Percentiles rank a stretch among this genome's conserved stretches.
Evolutionary conservation across 805 yeast species (phyloP).

Genomic region (Nakazawaea siamensis): DNA sequence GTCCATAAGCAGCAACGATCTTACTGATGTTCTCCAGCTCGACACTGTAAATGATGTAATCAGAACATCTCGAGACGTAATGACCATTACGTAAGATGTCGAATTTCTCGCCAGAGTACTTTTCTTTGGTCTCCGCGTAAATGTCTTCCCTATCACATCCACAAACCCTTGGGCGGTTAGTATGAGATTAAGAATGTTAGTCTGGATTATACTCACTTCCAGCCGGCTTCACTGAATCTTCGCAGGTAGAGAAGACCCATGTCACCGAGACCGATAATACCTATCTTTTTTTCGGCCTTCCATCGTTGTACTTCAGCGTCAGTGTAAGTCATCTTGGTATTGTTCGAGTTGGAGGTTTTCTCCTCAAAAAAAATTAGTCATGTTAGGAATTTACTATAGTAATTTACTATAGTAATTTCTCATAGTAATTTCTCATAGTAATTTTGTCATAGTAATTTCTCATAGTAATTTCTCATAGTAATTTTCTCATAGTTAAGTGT

Average conservation of each 20-base stretch:
- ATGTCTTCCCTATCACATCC: conserved; percentile 79
- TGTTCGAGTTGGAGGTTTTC: too few relatives aligned
- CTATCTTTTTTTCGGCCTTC: conserved; percentile 51
- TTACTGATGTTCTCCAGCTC: conserved; percentile 80
- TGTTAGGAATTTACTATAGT: too few relatives aligned
- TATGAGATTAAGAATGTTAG: neutral
- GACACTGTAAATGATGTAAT: conserved; percentile 82
- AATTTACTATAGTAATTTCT: too few relatives aligned
- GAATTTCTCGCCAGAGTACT: conserved; percentile 35
- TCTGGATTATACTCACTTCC: conserved; percentile 34
- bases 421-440: too few relatives aligned
- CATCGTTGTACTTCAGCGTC: conserved; percentile 16
- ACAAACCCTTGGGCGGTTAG: conserved; percentile 37
- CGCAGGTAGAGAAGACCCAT: conserved; percentile 90
- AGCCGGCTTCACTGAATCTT: conserved; percentile 71
- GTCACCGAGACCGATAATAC: conserved; percentile 94
- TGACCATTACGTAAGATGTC: conserved; percentile 72
- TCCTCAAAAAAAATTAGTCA: too few relatives aligned
- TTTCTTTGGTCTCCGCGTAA: conserved; percentile 35
- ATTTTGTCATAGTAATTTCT: too few relatives aligned
- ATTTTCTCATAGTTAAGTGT: too few relatives aligned
- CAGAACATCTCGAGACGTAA: conserved; percentile 70
- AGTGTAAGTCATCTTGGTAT: neutral
- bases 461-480: too few relatives aligned
- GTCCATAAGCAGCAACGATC: conserved; percentile 73